Evolutionary conservation across 177 flowering plant species (phyloP).

Genomic region (Tripterygium wilfordii): DNA sequence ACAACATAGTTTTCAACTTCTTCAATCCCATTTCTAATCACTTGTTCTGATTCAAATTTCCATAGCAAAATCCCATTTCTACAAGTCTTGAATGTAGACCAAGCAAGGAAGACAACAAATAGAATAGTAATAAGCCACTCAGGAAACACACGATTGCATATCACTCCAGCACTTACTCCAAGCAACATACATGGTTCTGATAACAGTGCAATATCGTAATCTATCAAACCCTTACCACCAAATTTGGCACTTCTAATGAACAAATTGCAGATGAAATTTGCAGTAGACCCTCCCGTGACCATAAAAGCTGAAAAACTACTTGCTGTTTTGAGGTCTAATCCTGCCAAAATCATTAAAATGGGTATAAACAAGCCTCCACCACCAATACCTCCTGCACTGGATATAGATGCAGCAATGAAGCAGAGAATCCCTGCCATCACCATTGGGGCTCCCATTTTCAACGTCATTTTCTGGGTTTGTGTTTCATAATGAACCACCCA

Average conservation of each 20-base stretch:
- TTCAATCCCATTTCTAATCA: constrained; percentile 10
- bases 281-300: constrained; percentile 73
- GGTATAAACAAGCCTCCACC: constrained; percentile 74
- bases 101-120: constrained; percentile 52
- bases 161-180: constrained; percentile 72
- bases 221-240: constrained; percentile 34
- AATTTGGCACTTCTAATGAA: constrained; percentile 12
- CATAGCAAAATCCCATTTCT: constrained; percentile 38
- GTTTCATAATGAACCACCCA: constrained; percentile 8
- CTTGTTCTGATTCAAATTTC: constrained; percentile 43
- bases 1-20: constrained; percentile 17
- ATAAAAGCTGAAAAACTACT: constrained; percentile 66
- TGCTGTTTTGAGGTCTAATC: constrained; percentile 59
- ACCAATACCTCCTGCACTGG: constrained; percentile 80
- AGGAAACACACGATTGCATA: constrained; percentile 54
- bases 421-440: constrained; percentile 40
- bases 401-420: constrained; percentile 51
- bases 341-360: constrained; percentile 48
- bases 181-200: constrained; percentile 65
- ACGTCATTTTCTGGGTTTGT: constrained; percentile 9
- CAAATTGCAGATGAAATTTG: constrained; percentile 42
- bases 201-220: constrained; percentile 56
- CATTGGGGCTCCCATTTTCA: constrained; percentile 6
- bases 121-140: constrained; percentile 59
- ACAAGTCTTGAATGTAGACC: constrained; percentile 54